Percentiles rank a stretch among this genome's conserved stretches.
Evolutionary conservation across 345 rosid genomes (phyloP).

Genomic region (Gossypium turneri): DNA sequence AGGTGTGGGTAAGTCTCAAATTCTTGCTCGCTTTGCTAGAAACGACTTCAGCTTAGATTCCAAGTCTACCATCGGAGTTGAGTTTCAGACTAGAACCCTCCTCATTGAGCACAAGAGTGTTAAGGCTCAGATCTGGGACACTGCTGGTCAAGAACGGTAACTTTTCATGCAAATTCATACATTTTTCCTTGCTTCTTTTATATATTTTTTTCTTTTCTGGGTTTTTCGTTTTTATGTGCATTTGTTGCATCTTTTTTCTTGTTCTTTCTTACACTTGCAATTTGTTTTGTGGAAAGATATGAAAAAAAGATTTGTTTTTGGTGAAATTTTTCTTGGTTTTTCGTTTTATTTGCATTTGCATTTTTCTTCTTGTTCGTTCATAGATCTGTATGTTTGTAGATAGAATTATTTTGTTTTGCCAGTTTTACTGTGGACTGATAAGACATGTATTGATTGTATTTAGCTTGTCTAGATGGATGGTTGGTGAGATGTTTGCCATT

Average conservation of each 20-base stretch:
- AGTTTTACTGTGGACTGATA: background rate
- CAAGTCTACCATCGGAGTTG: conserved; percentile 90
- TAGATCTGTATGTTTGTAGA: background rate
- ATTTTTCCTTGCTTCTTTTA: background rate
- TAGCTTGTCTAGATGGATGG: background rate
- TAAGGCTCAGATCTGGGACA: too few relatives aligned
- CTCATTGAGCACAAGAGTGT: too few relatives aligned
- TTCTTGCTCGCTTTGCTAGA: conserved; percentile 74
- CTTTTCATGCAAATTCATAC: background rate
- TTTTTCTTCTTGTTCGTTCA: background rate
- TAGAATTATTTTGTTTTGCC: background rate
- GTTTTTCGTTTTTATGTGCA: background rate
- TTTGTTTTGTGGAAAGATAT: too few relatives aligned
- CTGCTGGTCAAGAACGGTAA: too few relatives aligned
- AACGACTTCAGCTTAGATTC: conserved; percentile 85
- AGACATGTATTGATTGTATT: background rate
- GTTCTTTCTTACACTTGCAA: too few relatives aligned
- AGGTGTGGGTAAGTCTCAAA: conserved; percentile 85
- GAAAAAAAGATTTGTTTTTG: too few relatives aligned
- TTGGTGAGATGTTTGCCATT: background rate
- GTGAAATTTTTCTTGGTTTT: background rate
- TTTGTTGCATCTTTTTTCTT: background rate
- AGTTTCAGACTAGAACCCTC: conserved; percentile 64
- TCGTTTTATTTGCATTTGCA: background rate
- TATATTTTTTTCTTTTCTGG: background rate